A percentile compares a stretch with the other conserved stretches of the same genome.
These are phyloP conservation scores for Saccharomycopsis babjevae DNA, from an alignment of 805 yeast genomes.

Conservation along the genomic window DNA sequence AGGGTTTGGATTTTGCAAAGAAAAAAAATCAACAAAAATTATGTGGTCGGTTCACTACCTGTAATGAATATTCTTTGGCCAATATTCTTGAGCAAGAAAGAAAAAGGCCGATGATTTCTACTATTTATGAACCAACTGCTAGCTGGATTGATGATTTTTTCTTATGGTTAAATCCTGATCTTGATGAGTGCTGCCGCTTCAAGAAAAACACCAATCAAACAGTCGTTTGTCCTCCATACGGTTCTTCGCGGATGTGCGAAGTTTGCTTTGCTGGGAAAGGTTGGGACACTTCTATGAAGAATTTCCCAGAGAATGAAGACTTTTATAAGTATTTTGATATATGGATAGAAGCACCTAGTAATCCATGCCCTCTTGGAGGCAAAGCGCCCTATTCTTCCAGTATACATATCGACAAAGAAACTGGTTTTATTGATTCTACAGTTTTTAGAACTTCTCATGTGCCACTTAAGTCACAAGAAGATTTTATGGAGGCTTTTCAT, in stretches of 20 bases:
- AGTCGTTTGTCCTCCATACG: constrained; percentile 56
- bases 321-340: constrained; percentile 63
- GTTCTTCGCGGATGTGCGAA: constrained; percentile 62
- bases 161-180: constrained; percentile 75
- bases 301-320: constrained; percentile 64
- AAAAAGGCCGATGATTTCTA: constrained; percentile 50
- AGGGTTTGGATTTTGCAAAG: constrained; percentile 51
- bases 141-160: constrained; percentile 91
- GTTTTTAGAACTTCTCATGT: constrained; percentile 72
- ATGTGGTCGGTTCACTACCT: constrained; percentile 82
- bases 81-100: constrained; percentile 81
- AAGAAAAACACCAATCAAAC: constrained; percentile 38
- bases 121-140: constrained; percentile 72
- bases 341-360: constrained; percentile 81
- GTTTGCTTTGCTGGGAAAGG: constrained; percentile 55
- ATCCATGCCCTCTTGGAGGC: constrained; percentile 92
- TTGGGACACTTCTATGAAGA: constrained; percentile 69
- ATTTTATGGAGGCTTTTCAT: constrained; percentile 71
- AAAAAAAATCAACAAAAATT: constrained; percentile 57
- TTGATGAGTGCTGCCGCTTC: constrained; percentile 77
- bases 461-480: constrained; percentile 73
- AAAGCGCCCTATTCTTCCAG: constrained; percentile 78
- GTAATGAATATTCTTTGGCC: constrained; percentile 67
- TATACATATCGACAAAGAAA: constrained; percentile 34
- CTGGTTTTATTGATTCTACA: constrained; percentile 39